Percentiles rank a stretch among this genome's conserved stretches.
phyloP scores from a whole-genome alignment of 208 protist genomes.

The Leishmania braziliensis region DNA sequence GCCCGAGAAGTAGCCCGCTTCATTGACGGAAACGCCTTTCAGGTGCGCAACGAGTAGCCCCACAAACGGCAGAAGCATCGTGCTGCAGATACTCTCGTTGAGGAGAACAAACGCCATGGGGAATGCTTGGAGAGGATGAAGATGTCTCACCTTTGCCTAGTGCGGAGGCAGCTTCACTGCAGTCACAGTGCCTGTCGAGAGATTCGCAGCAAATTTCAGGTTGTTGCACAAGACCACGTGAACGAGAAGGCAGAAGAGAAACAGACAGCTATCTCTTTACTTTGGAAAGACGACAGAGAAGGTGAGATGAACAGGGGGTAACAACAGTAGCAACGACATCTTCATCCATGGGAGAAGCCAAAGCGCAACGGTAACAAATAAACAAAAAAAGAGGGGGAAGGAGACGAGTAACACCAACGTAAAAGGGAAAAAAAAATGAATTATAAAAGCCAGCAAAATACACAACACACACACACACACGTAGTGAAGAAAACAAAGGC shows the following conservation, averaged over 20 bases:
- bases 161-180: slow-evolving; percentile 1
- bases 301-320: background rate
- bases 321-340: background rate
- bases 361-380: background rate
- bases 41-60: slow-evolving; percentile 53
- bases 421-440: background rate
- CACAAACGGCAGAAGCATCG: slow-evolving; percentile 71
- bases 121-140: slow-evolving; percentile 59
- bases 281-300: background rate
- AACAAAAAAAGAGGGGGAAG: slow-evolving; percentile 8
- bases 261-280: background rate
- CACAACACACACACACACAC: background rate
- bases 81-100: slow-evolving; percentile 62
- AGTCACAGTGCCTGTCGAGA: background rate
- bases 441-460: background rate
- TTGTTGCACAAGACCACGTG: background rate
- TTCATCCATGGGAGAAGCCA: background rate
- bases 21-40: slow-evolving; percentile 31
- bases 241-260: background rate
- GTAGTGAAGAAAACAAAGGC: background rate
- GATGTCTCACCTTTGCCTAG: slow-evolving; percentile 40
- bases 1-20: slow-evolving; percentile 65
- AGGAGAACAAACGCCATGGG: slow-evolving; percentile 61
- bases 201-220: background rate
- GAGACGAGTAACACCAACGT: background rate